Evolutionary conservation across 345 rosid genomes (phyloP).

Genomic region (Carallia pectinifolia): DNA sequence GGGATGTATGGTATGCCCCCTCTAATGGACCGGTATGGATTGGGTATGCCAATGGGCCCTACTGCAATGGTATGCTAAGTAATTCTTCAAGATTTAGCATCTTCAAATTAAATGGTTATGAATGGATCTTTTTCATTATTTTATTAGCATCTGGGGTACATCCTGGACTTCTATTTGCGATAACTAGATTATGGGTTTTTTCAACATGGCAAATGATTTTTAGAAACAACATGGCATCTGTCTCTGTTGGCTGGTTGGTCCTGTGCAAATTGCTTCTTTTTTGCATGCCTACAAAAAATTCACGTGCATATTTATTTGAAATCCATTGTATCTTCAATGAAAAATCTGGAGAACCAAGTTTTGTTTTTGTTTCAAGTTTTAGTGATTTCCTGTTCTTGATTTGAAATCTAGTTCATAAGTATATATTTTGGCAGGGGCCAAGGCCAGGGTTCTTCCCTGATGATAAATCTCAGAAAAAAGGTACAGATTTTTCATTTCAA

Average conservation of each 20-base stretch:
- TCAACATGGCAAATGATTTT: no score
- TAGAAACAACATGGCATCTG: no score
- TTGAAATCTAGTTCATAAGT: slow-evolving; percentile 3
- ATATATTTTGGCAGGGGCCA: slow-evolving; percentile 53
- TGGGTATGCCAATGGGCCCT: slow-evolving; percentile 82
- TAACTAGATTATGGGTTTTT: no score
- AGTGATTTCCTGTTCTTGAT: background rate
- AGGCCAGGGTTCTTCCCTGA: slow-evolving; percentile 85
- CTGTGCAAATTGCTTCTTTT: background rate
- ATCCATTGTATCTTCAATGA: background rate
- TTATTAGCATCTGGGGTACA: background rate
- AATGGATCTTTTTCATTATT: background rate
- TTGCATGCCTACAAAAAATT: background rate
- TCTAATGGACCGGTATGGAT: slow-evolving; percentile 83
- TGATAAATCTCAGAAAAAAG: slow-evolving; percentile 67
- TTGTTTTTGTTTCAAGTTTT: background rate
- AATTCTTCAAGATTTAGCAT: background rate
- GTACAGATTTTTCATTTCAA: slow-evolving; percentile 39
- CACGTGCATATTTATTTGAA: background rate
- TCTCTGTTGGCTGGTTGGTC: background rate
- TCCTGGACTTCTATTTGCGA: no score
- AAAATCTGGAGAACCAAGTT: background rate
- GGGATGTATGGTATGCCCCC: slow-evolving; percentile 90
- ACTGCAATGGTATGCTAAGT: slow-evolving; percentile 65
- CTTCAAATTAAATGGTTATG: background rate